Conservation (phyloP, 2,329 filamentous ascomycete genomes). For the Aaosphaeria pasadenensis region DNA sequence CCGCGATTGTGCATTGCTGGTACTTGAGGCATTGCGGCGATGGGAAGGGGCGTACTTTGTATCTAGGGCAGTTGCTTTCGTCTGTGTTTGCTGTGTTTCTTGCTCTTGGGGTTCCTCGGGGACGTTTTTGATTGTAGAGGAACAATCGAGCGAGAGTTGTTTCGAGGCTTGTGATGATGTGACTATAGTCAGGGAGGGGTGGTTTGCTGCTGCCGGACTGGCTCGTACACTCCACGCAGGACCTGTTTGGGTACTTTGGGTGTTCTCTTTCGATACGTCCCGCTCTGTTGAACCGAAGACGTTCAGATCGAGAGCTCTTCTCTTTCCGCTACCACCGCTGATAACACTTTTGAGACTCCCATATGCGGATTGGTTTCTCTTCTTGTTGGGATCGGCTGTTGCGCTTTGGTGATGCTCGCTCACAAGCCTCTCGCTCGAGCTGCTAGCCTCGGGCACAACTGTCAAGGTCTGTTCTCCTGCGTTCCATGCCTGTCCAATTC, state of each 20-base stretch:
- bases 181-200: slow-evolving; percentile 31
- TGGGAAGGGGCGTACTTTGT: slow-evolving; percentile 5
- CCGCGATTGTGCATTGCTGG: slow-evolving; percentile 17
- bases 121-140: slow-evolving; percentile 22
- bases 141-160: slow-evolving; percentile 32
- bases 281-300: slow-evolving; percentile 3
- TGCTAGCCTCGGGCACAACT: slow-evolving; percentile 47
- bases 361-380: slow-evolving; percentile 35
- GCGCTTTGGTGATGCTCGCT: slow-evolving; percentile 20
- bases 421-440: slow-evolving; percentile 41
- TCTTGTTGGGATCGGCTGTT: slow-evolving; percentile 18
- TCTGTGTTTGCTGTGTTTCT: slow-evolving; percentile 6
- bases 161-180: slow-evolving; percentile 33
- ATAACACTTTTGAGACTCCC: slow-evolving; percentile 39
- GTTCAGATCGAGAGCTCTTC: slow-evolving; percentile 19
- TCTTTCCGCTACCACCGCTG: slow-evolving; percentile 31
- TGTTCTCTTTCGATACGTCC: slow-evolving; percentile 4
- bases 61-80: slow-evolving; percentile 5
- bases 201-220: slow-evolving; percentile 17
- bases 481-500: slow-evolving; percentile 31
- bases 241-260: slow-evolving; percentile 11
- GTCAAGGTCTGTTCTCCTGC: slow-evolving; percentile 41
- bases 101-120: slow-evolving; percentile 3
- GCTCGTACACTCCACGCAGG: slow-evolving; percentile 28
- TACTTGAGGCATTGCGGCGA: slow-evolving; percentile 19